Base-by-base conservation (phyloP, 805 yeast species). In the Cyberlindnera veronae region DNA sequence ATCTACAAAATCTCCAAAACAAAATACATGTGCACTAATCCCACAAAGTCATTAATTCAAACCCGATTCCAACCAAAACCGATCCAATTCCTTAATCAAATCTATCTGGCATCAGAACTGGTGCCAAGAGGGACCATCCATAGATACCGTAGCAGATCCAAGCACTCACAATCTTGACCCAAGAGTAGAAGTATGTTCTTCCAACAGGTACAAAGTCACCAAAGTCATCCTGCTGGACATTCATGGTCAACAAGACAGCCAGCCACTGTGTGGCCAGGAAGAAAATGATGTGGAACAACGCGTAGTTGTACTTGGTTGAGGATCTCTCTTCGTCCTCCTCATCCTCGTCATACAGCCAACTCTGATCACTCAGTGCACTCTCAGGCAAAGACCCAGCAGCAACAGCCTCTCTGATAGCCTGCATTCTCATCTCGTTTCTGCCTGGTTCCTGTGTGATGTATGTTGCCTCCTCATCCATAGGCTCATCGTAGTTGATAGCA, bases 151-250 rank as follows among this genome's bases (percentile, higher is more conserved):
- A 93, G 60, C 99, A 95, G 32, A 85, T 76, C 95, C 97, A 89
- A 2, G 97, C 84, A 57, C 95, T 81, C 14, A 84, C 71, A 42
- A 93, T 86, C 64, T 93, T 93, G 35, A 91, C 88, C 96, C 96
- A 89, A 5, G 95, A 79, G 50, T 91, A 83, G 60, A 91, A 93
- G 63, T 91, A 90, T 0, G 99, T 91, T 56, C 99, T 72, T 0
- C 99, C 99, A 8, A 93, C 98, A 0, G 99, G 99, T 10, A 88
- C 81, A 55, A 93, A 93, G 45, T 88, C 93, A 3, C 95, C 96
- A 38, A 77, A 74, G 45, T 81, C 84, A 54, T 84, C 93, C 44
- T 78, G 81, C 36, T 85, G 80, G 24, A 93, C 97, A 56, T 90
- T 91, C 64, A 91, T 85, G 0, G 99, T 93, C 41, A 93, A 71